These are phyloP conservation scores for Leptosphaerulina australis DNA, from an alignment of 2,329 filamentous ascomycete genomes.

Conservation along the genomic window DNA sequence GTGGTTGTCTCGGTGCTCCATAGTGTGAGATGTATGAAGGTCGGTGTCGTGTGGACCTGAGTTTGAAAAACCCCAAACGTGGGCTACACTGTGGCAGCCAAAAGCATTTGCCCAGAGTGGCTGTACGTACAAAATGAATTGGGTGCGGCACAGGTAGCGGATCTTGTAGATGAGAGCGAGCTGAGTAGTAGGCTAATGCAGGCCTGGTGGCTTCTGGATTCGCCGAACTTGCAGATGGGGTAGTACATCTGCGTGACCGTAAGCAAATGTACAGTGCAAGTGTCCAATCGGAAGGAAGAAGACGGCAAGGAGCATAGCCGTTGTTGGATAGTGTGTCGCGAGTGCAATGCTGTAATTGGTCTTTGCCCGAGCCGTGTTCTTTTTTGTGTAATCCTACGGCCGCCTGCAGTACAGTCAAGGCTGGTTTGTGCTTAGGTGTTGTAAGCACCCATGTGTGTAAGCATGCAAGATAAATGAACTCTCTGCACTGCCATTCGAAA, in stretches of 20 bases:
- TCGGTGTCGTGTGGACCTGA: not conserved
- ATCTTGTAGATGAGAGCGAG: constrained; percentile 15
- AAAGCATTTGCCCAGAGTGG: constrained; percentile 1
- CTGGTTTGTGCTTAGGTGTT: not conserved
- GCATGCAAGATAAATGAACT: not conserved
- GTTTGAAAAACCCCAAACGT: not conserved
- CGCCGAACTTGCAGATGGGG: constrained; percentile 12
- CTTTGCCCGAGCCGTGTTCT: not conserved
- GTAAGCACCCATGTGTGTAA: constrained; percentile 4
- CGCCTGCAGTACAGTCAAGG: not conserved
- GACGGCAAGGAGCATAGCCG: not conserved
- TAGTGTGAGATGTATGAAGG: not conserved
- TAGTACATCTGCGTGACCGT: constrained; percentile 21
- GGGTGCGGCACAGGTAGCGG: constrained; percentile 8
- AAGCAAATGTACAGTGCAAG: constrained; percentile 19
- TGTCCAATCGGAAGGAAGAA: constrained; percentile 18
- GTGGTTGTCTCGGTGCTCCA: constrained; percentile 8
- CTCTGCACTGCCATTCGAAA: not conserved
- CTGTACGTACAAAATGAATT: not conserved
- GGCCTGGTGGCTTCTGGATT: constrained; percentile 17
- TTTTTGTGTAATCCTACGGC: constrained; percentile 1
- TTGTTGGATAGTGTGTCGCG: constrained; percentile 1
- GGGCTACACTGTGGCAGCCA: not conserved
- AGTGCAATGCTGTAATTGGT: not conserved
- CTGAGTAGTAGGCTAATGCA: constrained; percentile 18